phyloP scores from a whole-genome alignment of 1,139 yeast genomes.

The Petasospora fabianii region DNA sequence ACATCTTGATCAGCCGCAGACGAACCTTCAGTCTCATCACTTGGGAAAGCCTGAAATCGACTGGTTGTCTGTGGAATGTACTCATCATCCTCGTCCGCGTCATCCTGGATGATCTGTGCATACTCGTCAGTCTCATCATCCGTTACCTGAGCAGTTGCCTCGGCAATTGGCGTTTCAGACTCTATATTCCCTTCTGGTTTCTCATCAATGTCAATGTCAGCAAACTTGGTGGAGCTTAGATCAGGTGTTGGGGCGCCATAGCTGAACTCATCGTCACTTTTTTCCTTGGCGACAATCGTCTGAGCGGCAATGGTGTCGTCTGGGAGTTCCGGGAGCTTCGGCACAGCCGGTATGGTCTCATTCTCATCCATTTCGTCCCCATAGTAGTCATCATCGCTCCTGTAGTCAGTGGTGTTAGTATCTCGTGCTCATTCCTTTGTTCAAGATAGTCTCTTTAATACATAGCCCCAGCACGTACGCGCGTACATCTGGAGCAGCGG shows the following conservation, averaged over 20 bases:
- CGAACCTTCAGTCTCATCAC: constrained; percentile 8
- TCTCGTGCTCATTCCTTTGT: too few species aligned
- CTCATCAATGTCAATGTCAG: constrained; percentile 24
- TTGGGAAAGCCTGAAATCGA: constrained; percentile 26
- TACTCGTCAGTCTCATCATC: constrained; percentile 3
- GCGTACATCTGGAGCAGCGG: too few species aligned
- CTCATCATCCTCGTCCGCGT: constrained; percentile 19
- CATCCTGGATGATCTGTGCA: constrained; percentile 4
- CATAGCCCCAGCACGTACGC: too few species aligned
- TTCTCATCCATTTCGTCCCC: constrained; percentile 10
- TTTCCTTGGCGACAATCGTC: background rate
- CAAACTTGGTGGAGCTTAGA: constrained; percentile 15
- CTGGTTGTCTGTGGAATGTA: constrained; percentile 15
- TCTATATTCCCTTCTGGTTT: background rate
- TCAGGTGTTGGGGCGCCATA: constrained; percentile 16
- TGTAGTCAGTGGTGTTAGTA: constrained; percentile 5
- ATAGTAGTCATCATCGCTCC: constrained; percentile 20
- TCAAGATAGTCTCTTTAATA: too few species aligned
- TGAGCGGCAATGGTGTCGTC: background rate
- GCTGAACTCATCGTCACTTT: constrained; percentile 13
- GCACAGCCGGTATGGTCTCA: constrained; percentile 9
- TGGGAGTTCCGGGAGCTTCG: constrained; percentile 8
- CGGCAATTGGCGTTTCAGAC: too few species aligned
- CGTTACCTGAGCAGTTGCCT: background rate
- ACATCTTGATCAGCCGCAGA: constrained; percentile 4